These are phyloP conservation scores for Parascedosporium putredinis DNA, from an alignment of 2,329 filamentous ascomycete species.

Conservation along the genomic window DNA sequence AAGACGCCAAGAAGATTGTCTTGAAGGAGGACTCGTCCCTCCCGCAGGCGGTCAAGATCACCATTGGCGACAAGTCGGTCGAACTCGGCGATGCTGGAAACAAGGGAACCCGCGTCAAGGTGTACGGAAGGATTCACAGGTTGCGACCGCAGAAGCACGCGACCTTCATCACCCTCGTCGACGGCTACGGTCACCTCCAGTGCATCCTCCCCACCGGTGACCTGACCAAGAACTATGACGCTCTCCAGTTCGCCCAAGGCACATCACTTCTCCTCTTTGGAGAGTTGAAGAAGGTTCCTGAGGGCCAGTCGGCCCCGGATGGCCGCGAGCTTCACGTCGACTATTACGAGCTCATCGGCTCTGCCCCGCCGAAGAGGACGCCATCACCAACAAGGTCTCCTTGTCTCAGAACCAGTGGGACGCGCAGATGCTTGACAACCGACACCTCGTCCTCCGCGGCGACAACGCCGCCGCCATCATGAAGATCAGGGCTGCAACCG, in stretches of 20 bases:
- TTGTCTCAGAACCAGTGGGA: conserved; percentile 41
- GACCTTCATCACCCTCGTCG: conserved; percentile 75
- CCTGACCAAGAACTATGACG: conserved; percentile 85
- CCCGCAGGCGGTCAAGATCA: conserved; percentile 64
- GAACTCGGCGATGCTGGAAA: conserved; percentile 44
- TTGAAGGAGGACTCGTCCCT: conserved; percentile 60
- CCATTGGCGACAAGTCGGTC: conserved; percentile 60
- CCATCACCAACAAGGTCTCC: conserved; percentile 69
- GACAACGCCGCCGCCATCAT: conserved; percentile 78
- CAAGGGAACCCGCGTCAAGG: conserved; percentile 65
- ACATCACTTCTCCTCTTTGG: conserved; percentile 79
- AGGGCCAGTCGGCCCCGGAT: conserved; percentile 67
- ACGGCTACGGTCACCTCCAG: conserved; percentile 72
- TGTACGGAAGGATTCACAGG: conserved; percentile 75
- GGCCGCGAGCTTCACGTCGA: conserved; percentile 84
- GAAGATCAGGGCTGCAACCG: conserved; percentile 72
- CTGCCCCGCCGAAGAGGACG: conserved; percentile 77
- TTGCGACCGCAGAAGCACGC: conserved; percentile 73
- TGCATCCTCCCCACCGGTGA: conserved; percentile 67
- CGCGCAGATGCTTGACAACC: conserved; percentile 62
- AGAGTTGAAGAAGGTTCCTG: conserved; percentile 72
- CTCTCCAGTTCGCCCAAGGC: conserved; percentile 73
- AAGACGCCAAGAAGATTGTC: conserved; percentile 68
- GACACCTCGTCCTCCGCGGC: conserved; percentile 76
- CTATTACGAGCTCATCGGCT: conserved; percentile 71